Base-by-base conservation (phyloP, 495 filamentous ascomycete species). In the Trichoderma parareesei region DNA sequence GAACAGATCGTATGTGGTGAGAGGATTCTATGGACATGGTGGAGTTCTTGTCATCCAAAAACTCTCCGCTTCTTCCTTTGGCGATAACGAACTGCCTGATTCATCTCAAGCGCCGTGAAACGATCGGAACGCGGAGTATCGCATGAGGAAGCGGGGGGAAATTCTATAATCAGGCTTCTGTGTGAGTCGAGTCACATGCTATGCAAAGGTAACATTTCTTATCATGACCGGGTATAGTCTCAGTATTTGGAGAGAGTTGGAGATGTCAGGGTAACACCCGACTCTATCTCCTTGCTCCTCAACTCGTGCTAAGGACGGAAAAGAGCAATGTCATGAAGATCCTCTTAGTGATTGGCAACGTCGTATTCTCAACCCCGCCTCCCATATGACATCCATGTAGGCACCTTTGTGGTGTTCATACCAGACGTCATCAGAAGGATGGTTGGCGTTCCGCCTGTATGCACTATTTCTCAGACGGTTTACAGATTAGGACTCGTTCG, bases 41-140 rank as follows among this genome's bases (percentile, higher is more conserved):
- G 53, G 53, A 57, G 53, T 57, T 33, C 11, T 57, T 37, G 53
- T 57, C 53, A 27, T 57, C 49, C 49, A 11, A 57, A 27, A 37
- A 35, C 33, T 13, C 9, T 37, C 53, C 53, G 53, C 16, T 35
- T 20, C 27, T 33, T 33, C 53, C 53, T 35, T 27, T n/a, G 33
- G 20, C 6, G 53, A 57, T 57, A 57, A 57, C 53, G 20, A 57
- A 57, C 53, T 57, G 53, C 53, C 53, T 27, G 16, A 57, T 57
- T 57, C 53, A 57, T 57, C 9, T 57, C 27, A 57, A 57, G 49
- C 53, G 53, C 27, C 53, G 53, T 57, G 11, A 37, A 2, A 57
- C 27, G 20, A 35, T 57, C 53, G 53, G 53, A 9, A 37, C 18
- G 27, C 53, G 27, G 53, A 57, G 27, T 27, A 35, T 57, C 11